Base-by-base conservation (phyloP, 225 moss, liverwort and hornwort genomes). In the Pseudoscleropodium purum region DNA sequence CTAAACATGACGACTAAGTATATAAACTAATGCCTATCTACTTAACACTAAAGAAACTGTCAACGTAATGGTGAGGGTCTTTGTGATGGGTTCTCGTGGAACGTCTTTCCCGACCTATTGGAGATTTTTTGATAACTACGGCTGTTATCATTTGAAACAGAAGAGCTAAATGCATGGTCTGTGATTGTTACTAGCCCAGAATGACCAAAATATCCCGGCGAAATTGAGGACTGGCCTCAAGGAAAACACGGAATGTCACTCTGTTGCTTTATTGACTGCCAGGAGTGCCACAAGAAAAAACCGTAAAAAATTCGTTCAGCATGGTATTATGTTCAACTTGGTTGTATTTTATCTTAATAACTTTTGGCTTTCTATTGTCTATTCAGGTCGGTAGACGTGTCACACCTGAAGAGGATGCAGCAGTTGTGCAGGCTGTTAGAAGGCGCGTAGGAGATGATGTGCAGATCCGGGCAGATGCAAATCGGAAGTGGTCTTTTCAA, bases 401-500 rank as follows among this genome's bases (percentile, higher is more conserved):
- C 60, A 95, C 95, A 90, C 94, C 95, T 62, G 86, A 93, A 86
- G 96, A 97, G 84, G 99, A 99, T 91, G 99, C 97, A 78, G 94
- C 91, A 70, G 92, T 97, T 75, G 73, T 99, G 61, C 91, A 91
- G 63, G 92, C 94, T 76, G 89, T 99, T 66, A 90, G 99, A 81
- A 90, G 94, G 84, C 94, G 92, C 88, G 96, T 99, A 91, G 99
- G 99, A 92, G 86, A 92, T 65, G 87, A 87, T 84, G 94, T 99
- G 75, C 91, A 94, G 79, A 90, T 99, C 81, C 95, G 99, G 60
- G 99, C 95, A 85, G 99, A 99, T 91, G 99, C 99, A 36, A 99
- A 99, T 90, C 92, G 97, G 84, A 96, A 93, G 77, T 99, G 99
- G 99, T 91, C 96, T 64, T 95, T 87, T 49, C 89, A 94, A 86